phyloP scores from a whole-genome alignment of 2,329 filamentous ascomycete species.

The Boeremia exigua region DNA sequence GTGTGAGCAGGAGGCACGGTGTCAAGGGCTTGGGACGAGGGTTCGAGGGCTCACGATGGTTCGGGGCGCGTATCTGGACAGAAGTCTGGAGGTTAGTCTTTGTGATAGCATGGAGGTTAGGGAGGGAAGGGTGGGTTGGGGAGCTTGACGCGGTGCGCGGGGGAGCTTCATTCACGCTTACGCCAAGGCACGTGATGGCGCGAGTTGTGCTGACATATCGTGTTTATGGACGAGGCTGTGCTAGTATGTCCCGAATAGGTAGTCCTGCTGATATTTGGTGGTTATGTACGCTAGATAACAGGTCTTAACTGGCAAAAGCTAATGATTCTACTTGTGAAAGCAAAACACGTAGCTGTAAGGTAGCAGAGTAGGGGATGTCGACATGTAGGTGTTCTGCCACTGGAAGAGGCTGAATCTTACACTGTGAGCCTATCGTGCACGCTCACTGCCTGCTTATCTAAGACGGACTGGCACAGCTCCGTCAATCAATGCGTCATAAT shows the following conservation, averaged over 20 bases:
- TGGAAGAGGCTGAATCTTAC: too few relatives aligned
- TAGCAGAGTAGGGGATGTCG: too few relatives aligned
- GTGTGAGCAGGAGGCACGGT: not conserved
- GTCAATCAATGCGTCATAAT: too few relatives aligned
- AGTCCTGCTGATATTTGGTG: not conserved
- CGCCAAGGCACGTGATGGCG: constrained; percentile 37
- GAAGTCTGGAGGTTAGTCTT: not conserved
- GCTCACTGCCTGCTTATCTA: too few relatives aligned
- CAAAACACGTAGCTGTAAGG: too few relatives aligned
- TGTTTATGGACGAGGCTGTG: too few relatives aligned
- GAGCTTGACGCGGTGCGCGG: constrained; percentile 25
- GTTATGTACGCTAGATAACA: too few relatives aligned
- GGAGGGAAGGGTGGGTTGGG: constrained; percentile 9
- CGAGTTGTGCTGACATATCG: constrained; percentile 29
- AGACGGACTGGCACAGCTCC: too few relatives aligned
- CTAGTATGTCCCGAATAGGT: not conserved
- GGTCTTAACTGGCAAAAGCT: too few relatives aligned
- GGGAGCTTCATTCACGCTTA: constrained; percentile 19
- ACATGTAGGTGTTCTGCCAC: too few relatives aligned
- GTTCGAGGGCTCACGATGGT: constrained; percentile 52
- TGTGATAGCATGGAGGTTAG: constrained; percentile 10
- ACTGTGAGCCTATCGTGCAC: too few relatives aligned
- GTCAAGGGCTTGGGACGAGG: constrained; percentile 29
- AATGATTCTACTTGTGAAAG: too few relatives aligned
- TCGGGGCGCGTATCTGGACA: not conserved